Percentiles rank a stretch among this genome's conserved stretches.
These are phyloP conservation scores for Pyricularia sp. DNA, from an alignment of 2,329 filamentous ascomycete genomes.

Conservation along the genomic window DNA sequence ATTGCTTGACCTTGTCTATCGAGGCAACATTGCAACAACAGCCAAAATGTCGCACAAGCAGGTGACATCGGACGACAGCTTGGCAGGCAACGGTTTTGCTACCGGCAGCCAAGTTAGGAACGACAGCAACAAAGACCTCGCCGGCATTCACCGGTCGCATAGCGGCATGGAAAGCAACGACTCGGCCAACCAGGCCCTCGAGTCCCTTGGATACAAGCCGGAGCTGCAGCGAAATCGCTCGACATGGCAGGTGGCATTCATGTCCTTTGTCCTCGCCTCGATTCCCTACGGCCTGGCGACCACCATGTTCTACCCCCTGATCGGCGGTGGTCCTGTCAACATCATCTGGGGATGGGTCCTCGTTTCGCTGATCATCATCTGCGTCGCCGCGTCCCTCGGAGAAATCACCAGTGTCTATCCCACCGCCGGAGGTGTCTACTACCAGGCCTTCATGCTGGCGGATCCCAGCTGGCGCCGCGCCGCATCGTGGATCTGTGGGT, in stretches of 20 bases:
- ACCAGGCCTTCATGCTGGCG: conserved; percentile 68
- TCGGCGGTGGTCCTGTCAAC: conserved; percentile 56
- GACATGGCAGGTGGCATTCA: conserved; percentile 50
- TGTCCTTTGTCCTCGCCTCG: conserved; percentile 49
- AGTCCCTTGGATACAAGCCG: conserved; percentile 43
- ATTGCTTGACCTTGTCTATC: neutral
- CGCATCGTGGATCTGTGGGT: conserved; percentile 64
- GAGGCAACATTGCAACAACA: neutral
- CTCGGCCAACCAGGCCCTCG: conserved; percentile 5
- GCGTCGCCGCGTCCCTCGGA: conserved; percentile 60
- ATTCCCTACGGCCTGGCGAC: conserved; percentile 67
- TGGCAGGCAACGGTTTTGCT: neutral
- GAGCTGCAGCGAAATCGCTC: conserved; percentile 50
- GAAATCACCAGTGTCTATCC: conserved; percentile 71
- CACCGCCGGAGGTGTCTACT: conserved; percentile 71
- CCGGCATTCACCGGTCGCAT: neutral
- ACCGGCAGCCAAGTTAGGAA: neutral
- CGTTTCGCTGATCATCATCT: conserved; percentile 61
- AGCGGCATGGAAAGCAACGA: neutral
- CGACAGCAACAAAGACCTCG: neutral
- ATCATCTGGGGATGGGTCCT: conserved; percentile 66
- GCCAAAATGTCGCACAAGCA: neutral
- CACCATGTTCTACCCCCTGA: conserved; percentile 57
- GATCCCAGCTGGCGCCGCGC: conserved; percentile 50
- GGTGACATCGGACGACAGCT: neutral